A percentile compares a stretch with the other conserved stretches of the same genome.
phyloP scores from a whole-genome alignment of 306 rosid genomes.

The Erythrophleum fordii region DNA sequence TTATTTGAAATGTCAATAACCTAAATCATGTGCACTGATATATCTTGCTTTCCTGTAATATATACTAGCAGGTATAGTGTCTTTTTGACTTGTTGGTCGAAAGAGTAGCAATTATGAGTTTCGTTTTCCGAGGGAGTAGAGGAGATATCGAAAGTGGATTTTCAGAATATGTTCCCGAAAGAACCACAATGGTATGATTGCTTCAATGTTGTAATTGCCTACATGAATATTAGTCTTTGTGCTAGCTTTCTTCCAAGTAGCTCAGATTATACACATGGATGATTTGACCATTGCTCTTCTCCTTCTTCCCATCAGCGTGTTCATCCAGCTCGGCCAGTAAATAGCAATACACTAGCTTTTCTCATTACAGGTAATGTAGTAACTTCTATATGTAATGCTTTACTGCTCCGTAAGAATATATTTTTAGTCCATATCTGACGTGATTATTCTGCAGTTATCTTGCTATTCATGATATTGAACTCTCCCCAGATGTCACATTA shows the following conservation, averaged over 20 bases:
- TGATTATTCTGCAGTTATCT: conserved; percentile 57
- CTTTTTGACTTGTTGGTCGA: conserved; percentile 5
- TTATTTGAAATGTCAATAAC: neutral
- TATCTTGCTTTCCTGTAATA: conserved; percentile 9
- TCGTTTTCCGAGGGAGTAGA: conserved; percentile 69
- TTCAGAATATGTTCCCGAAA: conserved; percentile 55
- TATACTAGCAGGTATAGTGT: conserved; percentile 32
- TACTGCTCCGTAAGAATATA: conserved; percentile 12
- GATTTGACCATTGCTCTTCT: conserved; percentile 15
- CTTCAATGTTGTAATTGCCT: conserved; percentile 21
- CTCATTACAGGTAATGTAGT: conserved; percentile 73
- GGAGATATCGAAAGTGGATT: conserved; percentile 80
- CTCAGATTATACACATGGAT: neutral
- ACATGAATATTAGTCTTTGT: conserved; percentile 4
- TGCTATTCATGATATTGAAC: conserved; percentile 75
- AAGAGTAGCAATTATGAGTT: conserved; percentile 58
- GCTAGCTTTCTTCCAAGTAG: conserved; percentile 9
- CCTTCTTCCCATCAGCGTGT: conserved; percentile 37
- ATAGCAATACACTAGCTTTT: conserved; percentile 72
- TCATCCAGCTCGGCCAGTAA: conserved; percentile 45
- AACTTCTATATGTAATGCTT: conserved; percentile 27
- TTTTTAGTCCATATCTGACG: conserved; percentile 24
- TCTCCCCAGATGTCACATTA: conserved; percentile 84
- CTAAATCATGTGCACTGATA: neutral
- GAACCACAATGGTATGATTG: conserved; percentile 58